These are phyloP conservation scores for Kappamyces sp. DNA, from an alignment of 192 early-diverging fungal species.

Conservation along the genomic window DNA sequence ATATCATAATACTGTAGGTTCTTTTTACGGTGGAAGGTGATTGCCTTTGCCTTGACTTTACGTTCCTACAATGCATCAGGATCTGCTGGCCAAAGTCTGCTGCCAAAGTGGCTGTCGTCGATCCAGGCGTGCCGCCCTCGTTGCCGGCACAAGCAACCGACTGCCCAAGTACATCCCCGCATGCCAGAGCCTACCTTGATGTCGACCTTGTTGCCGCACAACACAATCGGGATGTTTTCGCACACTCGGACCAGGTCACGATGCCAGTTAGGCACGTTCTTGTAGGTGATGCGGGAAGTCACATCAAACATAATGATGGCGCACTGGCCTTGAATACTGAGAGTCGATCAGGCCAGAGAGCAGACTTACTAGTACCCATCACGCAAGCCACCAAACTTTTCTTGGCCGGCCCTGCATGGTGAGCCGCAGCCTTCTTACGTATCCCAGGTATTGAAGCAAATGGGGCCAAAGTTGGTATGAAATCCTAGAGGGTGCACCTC, in stretches of 20 bases:
- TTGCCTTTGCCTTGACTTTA: slow-evolving; percentile 99
- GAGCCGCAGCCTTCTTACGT: slow-evolving; percentile 44
- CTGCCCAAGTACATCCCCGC: neutral
- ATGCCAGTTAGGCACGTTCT: slow-evolving; percentile 99
- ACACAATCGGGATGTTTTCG: slow-evolving; percentile 99
- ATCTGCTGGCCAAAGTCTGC: too few species aligned
- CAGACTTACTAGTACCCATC: slow-evolving; percentile 92
- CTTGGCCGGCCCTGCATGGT: slow-evolving; percentile 74
- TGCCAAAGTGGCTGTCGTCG: neutral
- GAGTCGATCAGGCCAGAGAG: neutral
- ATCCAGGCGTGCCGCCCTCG: neutral
- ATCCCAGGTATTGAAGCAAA: slow-evolving; percentile 99
- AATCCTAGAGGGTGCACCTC: slow-evolving; percentile 98
- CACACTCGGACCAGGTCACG: slow-evolving; percentile 98
- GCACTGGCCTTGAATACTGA: slow-evolving; percentile 94
- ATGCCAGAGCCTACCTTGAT: slow-evolving; percentile 67
- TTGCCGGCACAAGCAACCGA: too few species aligned
- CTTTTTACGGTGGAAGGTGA: slow-evolving; percentile 99
- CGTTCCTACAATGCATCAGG: slow-evolving; percentile 58
- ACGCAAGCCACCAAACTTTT: slow-evolving; percentile 99
- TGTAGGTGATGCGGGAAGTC: slow-evolving; percentile 99
- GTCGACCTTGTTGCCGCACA: slow-evolving; percentile 99
- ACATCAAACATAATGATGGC: slow-evolving; percentile 99
- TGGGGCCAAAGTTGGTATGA: slow-evolving; percentile 94
- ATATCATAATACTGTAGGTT: slow-evolving; percentile 99